These are phyloP conservation scores for Cystobasidium slooffiae DNA, from an alignment of 1,284 basidiomycete species.

Conservation along the genomic window DNA sequence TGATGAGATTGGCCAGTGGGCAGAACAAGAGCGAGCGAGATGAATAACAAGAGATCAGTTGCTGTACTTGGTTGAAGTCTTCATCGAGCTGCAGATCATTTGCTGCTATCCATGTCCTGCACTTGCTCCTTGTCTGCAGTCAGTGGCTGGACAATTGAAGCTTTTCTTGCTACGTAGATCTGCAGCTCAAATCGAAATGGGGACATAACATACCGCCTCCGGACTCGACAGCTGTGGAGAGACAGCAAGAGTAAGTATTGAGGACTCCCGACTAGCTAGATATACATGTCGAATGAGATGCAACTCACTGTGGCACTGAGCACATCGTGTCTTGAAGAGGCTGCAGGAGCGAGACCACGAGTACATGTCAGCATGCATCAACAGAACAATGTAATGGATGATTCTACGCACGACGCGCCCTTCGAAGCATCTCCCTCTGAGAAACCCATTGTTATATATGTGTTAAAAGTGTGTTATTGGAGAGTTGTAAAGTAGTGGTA, in stretches of 20 bases:
- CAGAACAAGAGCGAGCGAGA: neutral
- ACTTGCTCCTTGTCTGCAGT: too few relatives aligned
- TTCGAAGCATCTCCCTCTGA: slow-evolving; percentile 58
- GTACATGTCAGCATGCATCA: neutral
- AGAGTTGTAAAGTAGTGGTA: too few relatives aligned
- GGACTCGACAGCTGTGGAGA: slow-evolving; percentile 8
- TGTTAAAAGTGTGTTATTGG: too few relatives aligned
- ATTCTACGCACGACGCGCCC: slow-evolving; percentile 68
- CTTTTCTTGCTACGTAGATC: neutral
- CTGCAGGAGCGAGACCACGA: slow-evolving; percentile 1
- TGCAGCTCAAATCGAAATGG: neutral
- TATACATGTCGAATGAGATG: neutral
- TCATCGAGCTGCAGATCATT: neutral
- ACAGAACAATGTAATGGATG: neutral
- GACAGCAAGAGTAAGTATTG: neutral
- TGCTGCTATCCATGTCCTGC: too few relatives aligned
- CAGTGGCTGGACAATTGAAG: neutral
- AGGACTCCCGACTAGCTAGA: neutral
- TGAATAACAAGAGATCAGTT: neutral
- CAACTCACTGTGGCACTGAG: slow-evolving; percentile 81
- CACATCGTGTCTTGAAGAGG: slow-evolving; percentile 64
- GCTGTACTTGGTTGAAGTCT: neutral
- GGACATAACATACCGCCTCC: slow-evolving; percentile 13
- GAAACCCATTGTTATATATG: too few relatives aligned
- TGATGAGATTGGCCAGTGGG: slow-evolving; percentile 16